Conservation (phyloP, 1,284 basidiomycete genomes). For the Gymnopus androsaceus region DNA sequence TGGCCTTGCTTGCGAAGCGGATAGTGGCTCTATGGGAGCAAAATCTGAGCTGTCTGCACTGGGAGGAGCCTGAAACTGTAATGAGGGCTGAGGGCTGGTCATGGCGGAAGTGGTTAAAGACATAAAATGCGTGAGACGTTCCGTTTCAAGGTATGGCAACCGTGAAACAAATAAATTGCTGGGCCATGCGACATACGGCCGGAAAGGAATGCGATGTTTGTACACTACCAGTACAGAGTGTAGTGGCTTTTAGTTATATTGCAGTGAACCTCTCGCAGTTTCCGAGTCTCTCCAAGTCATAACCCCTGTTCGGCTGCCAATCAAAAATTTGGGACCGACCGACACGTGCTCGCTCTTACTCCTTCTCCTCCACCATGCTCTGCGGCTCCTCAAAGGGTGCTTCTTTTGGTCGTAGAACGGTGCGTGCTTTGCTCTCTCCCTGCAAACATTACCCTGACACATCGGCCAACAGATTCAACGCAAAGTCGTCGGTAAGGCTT, state of each 20-base stretch:
- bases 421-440: constrained; percentile 30
- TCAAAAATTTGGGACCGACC: too few species aligned
- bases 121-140: not conserved
- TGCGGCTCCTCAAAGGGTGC: constrained; percentile 52
- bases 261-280: too few species aligned
- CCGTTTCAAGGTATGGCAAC: too few species aligned
- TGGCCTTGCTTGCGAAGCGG: constrained; percentile 34
- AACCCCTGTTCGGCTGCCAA: too few species aligned
- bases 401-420: constrained; percentile 55
- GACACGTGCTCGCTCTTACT: too few species aligned
- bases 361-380: constrained; percentile 28
- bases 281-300: too few species aligned
- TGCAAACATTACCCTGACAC: not conserved
- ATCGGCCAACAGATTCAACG: constrained; percentile 50
- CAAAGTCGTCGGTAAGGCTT: constrained; percentile 59
- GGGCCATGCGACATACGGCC: too few species aligned
- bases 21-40: constrained; percentile 4
- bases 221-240: too few species aligned
- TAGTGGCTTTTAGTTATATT: too few species aligned
- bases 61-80: constrained; percentile 12
- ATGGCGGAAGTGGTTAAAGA: not conserved
- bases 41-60: constrained; percentile 7
- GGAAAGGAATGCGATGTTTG: too few species aligned
- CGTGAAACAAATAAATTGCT: too few species aligned
- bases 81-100: constrained; percentile 7